Percentiles rank a stretch among this genome's conserved stretches.
Conservation (phyloP, 2,329 filamentous ascomycete species). For the Ophiosphaerella narmari region DNA sequence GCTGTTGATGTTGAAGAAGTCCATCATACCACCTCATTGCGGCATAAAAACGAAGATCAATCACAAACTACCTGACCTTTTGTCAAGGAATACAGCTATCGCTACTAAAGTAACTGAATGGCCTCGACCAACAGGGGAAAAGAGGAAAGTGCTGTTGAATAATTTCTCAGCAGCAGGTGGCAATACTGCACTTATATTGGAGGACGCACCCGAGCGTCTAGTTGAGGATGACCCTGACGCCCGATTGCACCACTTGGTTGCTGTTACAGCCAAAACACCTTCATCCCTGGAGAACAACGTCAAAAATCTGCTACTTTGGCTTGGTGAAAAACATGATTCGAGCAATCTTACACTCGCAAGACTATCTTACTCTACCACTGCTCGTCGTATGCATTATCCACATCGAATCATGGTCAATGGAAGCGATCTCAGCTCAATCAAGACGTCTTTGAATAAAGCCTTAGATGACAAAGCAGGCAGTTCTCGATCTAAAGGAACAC, state of each 20-base stretch:
- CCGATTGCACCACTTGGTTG: conserved; percentile 17
- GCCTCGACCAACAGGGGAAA: conserved; percentile 21
- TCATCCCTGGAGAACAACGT: conserved; percentile 18
- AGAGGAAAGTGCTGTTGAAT: conserved; percentile 54
- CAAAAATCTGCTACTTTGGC: conserved; percentile 8
- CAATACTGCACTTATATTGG: conserved; percentile 50
- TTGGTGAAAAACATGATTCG: conserved; percentile 8
- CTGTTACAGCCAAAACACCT: conserved; percentile 22
- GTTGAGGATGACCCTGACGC: conserved; percentile 9
- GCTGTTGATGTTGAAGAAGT: conserved; percentile 41
- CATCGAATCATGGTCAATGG: conserved; percentile 9
- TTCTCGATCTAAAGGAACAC: conserved; percentile 57
- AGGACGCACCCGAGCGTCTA: conserved; percentile 13
- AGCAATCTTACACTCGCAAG: conserved; percentile 3
- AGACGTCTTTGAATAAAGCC: background rate
- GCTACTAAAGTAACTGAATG: conserved; percentile 56
- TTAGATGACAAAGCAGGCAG: conserved; percentile 14
- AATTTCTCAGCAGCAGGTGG: conserved; percentile 65
- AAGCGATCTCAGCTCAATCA: background rate
- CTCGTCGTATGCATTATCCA: conserved; percentile 28
- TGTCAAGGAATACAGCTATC: conserved; percentile 63
- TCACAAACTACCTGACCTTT: conserved; percentile 63
- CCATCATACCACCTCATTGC: conserved; percentile 61
- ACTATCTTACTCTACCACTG: conserved; percentile 29
- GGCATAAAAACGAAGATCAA: conserved; percentile 71